phyloP scores from a whole-genome alignment of 495 filamentous ascomycete species.

The Talaromyces nanjingensis region DNA sequence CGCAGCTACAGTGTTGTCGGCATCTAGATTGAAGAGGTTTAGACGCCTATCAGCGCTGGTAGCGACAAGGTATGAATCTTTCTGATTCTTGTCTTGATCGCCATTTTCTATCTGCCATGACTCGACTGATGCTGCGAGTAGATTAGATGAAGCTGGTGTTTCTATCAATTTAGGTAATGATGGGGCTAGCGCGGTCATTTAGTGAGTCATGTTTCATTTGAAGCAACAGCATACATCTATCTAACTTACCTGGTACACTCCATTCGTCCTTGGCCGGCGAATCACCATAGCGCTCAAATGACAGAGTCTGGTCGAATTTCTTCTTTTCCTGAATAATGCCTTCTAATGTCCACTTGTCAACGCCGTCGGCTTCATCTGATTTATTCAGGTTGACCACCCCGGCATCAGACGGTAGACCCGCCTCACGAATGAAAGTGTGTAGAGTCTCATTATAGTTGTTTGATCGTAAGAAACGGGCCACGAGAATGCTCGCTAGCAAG shows the following conservation, averaged over 20 bases:
- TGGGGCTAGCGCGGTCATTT: constrained; percentile 33
- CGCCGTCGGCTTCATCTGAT: constrained; percentile 9
- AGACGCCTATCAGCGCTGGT: constrained; percentile 49
- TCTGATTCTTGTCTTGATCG: constrained; percentile 3
- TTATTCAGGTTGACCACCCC: constrained; percentile 22
- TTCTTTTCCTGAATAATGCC: constrained; percentile 59
- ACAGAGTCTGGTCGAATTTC: constrained; percentile 48
- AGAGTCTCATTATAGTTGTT: constrained; percentile 57
- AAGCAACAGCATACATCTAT: neutral
- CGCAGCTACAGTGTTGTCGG: constrained; percentile 17
- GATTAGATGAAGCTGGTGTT: constrained; percentile 43
- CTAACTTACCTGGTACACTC: constrained; percentile 41
- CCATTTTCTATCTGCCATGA: constrained; percentile 21
- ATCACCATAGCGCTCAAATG: constrained; percentile 48
- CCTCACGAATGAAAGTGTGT: constrained; percentile 54
- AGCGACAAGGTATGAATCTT: constrained; percentile 29
- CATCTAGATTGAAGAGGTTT: constrained; percentile 32
- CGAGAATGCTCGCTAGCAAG: constrained; percentile 36
- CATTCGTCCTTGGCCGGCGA: constrained; percentile 35
- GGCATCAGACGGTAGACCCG: constrained; percentile 42
- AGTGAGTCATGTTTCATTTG: neutral
- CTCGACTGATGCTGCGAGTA: constrained; percentile 46
- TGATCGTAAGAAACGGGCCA: constrained; percentile 55
- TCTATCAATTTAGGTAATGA: constrained; percentile 32
- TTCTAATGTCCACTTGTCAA: constrained; percentile 52